phyloP scores from a whole-genome alignment of 1,284 basidiomycete species.

The Rhodotorula glutinis region DNA sequence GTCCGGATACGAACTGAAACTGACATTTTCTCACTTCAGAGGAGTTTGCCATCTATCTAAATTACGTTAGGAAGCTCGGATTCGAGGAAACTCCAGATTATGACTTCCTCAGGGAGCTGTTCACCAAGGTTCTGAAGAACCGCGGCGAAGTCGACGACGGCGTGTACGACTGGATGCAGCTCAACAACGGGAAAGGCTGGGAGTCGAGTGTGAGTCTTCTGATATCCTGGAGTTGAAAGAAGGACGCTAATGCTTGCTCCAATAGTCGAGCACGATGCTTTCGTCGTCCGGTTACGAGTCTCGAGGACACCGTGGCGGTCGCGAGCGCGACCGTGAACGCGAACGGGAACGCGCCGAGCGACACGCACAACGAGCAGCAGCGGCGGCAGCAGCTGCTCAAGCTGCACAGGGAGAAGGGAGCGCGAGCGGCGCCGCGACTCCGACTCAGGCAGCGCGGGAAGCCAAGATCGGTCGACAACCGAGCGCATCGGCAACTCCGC shows the following conservation, averaged over 20 bases:
- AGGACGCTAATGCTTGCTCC: too few relatives aligned
- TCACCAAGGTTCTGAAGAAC: constrained; percentile 85
- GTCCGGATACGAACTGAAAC: too few relatives aligned
- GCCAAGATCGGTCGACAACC: constrained; percentile 11
- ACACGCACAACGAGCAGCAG: constrained; percentile 49
- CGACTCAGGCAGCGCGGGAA: constrained; percentile 3
- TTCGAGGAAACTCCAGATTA: constrained; percentile 98
- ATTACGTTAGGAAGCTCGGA: constrained; percentile 92
- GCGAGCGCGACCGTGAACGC: constrained; percentile 44
- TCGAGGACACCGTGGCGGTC: neutral
- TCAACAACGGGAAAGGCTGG: constrained; percentile 92
- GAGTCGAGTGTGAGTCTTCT: constrained; percentile 71
- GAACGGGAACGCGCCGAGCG: constrained; percentile 51
- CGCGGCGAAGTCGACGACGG: constrained; percentile 83
- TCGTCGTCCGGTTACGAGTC: constrained; percentile 40
- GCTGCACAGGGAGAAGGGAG: constrained; percentile 26
- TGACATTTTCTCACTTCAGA: too few relatives aligned
- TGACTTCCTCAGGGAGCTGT: constrained; percentile 87
- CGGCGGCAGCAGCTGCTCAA: constrained; percentile 45
- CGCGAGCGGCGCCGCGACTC: neutral
- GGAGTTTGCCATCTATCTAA: constrained; percentile 88
- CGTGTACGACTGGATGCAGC: constrained; percentile 83
- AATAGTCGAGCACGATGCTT: constrained; percentile 42
- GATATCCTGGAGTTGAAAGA: too few relatives aligned
- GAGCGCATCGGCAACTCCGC: constrained; percentile 46